Evolutionary conservation across 768 basidiomycete genomes (phyloP).

Genomic region (Lyophyllum semitale): DNA sequence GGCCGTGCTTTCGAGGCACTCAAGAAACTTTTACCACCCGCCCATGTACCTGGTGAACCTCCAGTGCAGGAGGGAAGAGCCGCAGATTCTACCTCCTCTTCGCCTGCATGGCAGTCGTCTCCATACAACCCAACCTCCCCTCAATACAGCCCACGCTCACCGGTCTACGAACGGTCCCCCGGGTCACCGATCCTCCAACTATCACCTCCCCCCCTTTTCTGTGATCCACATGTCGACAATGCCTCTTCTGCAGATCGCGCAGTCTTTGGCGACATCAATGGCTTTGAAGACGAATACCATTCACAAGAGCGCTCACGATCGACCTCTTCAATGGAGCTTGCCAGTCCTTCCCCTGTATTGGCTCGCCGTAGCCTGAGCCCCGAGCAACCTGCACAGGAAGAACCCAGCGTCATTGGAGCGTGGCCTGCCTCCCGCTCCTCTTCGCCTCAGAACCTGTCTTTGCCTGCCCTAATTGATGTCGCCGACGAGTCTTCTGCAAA

Average conservation of each 20-base stretch:
- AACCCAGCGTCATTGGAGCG: conserved; percentile 43
- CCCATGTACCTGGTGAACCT: conserved; percentile 13
- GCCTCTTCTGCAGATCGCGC: background rate
- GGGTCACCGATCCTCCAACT: background rate
- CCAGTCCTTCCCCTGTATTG: conserved; percentile 37
- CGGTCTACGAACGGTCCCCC: conserved; percentile 1
- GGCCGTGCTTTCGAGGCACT: conserved; percentile 32
- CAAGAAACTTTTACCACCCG: conserved; percentile 32
- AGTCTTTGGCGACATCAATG: background rate
- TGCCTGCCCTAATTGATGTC: background rate
- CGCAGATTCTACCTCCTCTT: background rate
- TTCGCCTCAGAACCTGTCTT: conserved; percentile 23
- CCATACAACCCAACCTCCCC: conserved; percentile 7
- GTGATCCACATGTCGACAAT: background rate
- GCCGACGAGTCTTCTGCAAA: background rate
- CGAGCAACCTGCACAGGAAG: conserved; percentile 20
- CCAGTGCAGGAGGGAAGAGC: conserved; percentile 1
- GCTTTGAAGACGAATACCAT: conserved; percentile 1
- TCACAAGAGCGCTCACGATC: conserved; percentile 33
- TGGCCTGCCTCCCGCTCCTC: conserved; percentile 41
- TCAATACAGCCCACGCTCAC: conserved; percentile 13
- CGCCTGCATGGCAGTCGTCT: background rate
- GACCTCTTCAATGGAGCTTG: conserved; percentile 50
- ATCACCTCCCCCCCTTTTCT: conserved; percentile 4
- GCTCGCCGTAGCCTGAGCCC: conserved; percentile 7